A percentile compares a stretch with the other conserved stretches of the same genome.
Conservation (phyloP, 192 early-diverging fungal genomes). For the Anaeromyces robustus region DNA sequence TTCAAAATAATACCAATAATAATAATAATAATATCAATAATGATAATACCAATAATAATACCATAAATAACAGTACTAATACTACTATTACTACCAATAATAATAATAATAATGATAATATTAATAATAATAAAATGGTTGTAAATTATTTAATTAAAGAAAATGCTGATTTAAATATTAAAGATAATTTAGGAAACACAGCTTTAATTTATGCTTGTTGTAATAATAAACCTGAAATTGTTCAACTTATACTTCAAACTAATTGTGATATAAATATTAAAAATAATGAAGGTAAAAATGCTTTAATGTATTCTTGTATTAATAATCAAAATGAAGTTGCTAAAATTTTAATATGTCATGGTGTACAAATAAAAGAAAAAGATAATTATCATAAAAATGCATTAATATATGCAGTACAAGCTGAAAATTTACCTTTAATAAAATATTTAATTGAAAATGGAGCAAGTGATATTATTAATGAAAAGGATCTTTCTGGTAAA, state of each 20-base stretch:
- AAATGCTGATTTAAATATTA: too few species aligned
- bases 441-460: neutral
- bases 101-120: too few species aligned
- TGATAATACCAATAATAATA: too few species aligned
- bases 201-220: too few species aligned
- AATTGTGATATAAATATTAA: neutral
- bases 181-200: too few species aligned
- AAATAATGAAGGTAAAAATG: neutral
- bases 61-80: too few species aligned
- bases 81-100: too few species aligned
- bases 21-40: too few species aligned
- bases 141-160: too few species aligned
- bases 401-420: neutral
- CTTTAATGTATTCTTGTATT: neutral
- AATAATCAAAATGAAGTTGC: neutral
- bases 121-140: too few species aligned
- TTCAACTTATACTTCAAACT: neutral
- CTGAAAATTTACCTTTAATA: neutral
- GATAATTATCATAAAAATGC: neutral
- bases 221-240: neutral
- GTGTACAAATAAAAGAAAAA: neutral
- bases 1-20: too few species aligned
- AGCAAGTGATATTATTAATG: neutral
- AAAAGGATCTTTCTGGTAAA: neutral
- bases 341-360: neutral